These are phyloP conservation scores for Nicotiana knightiana DNA, from an alignment of 257 asterid genomes.

Conservation along the genomic window DNA sequence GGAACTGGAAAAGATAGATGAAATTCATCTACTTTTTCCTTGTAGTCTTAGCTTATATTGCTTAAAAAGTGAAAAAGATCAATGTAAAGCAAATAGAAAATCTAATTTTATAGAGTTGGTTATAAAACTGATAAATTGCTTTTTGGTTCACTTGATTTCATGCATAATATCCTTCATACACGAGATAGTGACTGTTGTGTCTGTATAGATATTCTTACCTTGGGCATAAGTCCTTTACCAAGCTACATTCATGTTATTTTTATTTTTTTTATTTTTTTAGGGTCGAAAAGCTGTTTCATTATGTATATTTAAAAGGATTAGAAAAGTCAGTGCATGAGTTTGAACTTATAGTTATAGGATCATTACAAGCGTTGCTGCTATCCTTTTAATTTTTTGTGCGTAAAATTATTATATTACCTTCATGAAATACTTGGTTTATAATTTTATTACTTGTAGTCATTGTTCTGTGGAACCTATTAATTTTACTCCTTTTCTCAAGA, in stretches of 20 bases:
- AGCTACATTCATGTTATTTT: not conserved
- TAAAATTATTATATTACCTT: too few species aligned
- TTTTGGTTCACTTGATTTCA: not conserved
- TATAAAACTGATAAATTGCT: not conserved
- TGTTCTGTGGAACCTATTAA: too few species aligned
- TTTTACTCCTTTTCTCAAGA: too few species aligned
- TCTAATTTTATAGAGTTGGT: not conserved
- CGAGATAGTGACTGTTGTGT: not conserved
- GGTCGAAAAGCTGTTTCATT: too few species aligned
- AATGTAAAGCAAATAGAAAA: conserved; percentile 2
- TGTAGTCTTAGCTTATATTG: conserved; percentile 2
- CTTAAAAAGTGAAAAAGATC: not conserved
- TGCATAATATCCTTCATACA: not conserved
- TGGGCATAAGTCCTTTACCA: not conserved
- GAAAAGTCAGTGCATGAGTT: too few species aligned
- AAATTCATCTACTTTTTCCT: conserved; percentile 10
- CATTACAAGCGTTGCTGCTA: too few species aligned
- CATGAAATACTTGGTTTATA: too few species aligned
- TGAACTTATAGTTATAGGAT: too few species aligned
- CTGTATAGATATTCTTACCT: not conserved
- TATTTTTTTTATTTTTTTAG: too few species aligned
- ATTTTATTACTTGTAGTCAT: too few species aligned
- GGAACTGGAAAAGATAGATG: conserved; percentile 41
- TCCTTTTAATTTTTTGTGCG: too few species aligned
- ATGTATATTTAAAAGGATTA: too few species aligned